These are phyloP conservation scores for Coemansia sp. DNA, from an alignment of 192 early-diverging fungal genomes.

Conservation along the genomic window DNA sequence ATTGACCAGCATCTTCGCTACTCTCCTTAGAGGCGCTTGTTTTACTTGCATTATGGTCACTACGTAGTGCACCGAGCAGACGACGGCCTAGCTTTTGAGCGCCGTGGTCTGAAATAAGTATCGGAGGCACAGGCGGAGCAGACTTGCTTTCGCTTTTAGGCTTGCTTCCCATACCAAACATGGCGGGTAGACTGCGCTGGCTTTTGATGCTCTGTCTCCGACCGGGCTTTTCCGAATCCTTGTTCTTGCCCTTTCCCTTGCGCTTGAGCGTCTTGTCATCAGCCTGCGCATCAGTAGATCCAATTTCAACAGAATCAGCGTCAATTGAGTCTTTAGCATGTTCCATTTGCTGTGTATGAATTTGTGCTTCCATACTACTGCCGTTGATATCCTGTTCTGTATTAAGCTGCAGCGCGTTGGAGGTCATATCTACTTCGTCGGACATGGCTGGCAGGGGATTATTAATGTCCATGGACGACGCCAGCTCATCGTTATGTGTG, in stretches of 20 bases:
- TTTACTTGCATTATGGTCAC: constrained; percentile 1
- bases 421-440: background rate
- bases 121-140: constrained; percentile 39
- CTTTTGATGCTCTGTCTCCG: constrained; percentile 54
- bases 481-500: constrained; percentile 2
- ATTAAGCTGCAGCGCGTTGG: background rate
- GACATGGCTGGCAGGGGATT: constrained; percentile 38
- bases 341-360: background rate
- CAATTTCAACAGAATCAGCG: background rate
- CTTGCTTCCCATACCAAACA: constrained; percentile 48
- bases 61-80: constrained; percentile 41
- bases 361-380: background rate
- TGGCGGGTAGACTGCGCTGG: constrained; percentile 52
- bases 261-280: constrained; percentile 2
- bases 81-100: constrained; percentile 40
- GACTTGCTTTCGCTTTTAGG: constrained; percentile 27
- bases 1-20: constrained; percentile 20
- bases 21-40: constrained; percentile 7
- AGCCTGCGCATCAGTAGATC: background rate
- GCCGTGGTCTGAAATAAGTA: constrained; percentile 12
- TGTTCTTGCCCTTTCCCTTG: constrained; percentile 16
- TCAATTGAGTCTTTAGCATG: background rate
- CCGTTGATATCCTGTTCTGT: background rate
- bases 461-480: constrained; percentile 18
- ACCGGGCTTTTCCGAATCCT: constrained; percentile 33